phyloP scores from a whole-genome alignment of 2,329 filamentous ascomycete species.

The Colletotrichum caudatum region DNA sequence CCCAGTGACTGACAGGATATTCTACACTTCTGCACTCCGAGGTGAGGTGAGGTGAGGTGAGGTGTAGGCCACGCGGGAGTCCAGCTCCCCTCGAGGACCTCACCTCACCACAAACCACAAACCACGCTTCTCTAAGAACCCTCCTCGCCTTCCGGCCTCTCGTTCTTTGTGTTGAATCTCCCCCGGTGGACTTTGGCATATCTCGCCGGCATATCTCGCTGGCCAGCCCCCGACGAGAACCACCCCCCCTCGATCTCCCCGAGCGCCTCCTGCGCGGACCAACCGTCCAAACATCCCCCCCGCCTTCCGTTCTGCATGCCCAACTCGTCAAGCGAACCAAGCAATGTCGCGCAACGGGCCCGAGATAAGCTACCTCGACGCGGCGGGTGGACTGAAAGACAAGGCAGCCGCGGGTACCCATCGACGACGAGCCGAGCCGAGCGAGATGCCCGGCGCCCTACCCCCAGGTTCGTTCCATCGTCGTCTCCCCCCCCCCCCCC shows the following conservation, averaged over 20 bases:
- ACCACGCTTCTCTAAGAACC: neutral
- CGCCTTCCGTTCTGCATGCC: neutral
- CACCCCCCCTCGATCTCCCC: no score
- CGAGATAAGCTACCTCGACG: no score
- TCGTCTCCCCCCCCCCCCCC: no score
- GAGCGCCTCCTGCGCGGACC: no score
- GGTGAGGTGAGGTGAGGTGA: neutral
- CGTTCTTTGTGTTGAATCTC: neutral
- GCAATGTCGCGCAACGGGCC: neutral
- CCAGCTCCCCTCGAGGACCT: neutral
- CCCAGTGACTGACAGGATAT: no score
- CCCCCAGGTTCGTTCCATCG: slow-evolving; percentile 9
- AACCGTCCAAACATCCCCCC: neutral
- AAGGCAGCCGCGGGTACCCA: neutral
- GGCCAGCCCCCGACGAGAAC: no score
- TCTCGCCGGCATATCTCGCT: no score
- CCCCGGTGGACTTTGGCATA: no score
- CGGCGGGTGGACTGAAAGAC: neutral
- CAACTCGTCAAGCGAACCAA: no score
- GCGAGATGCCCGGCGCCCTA: slow-evolving; percentile 7
- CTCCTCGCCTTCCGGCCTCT: neutral
- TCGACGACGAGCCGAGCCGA: neutral
- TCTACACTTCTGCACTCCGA: neutral
- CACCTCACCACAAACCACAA: neutral
- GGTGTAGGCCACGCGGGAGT: neutral